Base-by-base conservation (phyloP, 306 rosid genomes). In the Astragalus membranaceus region DNA sequence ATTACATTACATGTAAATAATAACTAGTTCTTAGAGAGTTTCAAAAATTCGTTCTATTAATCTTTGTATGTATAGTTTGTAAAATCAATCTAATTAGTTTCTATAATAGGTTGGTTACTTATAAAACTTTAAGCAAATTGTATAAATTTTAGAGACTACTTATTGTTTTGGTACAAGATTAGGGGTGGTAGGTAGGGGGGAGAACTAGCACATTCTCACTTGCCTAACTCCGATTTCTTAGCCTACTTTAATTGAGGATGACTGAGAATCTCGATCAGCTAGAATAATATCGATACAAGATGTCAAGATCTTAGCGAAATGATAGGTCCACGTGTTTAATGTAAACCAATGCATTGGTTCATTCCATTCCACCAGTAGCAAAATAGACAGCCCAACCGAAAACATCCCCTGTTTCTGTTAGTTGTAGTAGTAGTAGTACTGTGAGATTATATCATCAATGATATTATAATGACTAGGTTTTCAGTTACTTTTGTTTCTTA, bases 351-450 rank as follows among this genome's bases (percentile, higher is more conserved):
- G 41, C 7, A 13, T 47, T 52, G 60, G 29, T 59, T 49, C 57
- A 63, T 57, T 64, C 54, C 93, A 71, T 82, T 50, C 80, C 76
- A 85, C 89, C 95, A 42, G 85, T 82, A 79, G 36, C 48, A 60
- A 69, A 76, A 77, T 88, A 39, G 98, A 88, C 95, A 76, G 15
- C 79, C 80, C 87, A 88, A 73, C 98, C 70, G 67, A 72, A 9
- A 8, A 41, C 10, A 41, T 41, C 46, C 12, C 46, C 46, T 10
- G 12, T 33, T 57, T 1, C 55, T 54, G 30, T 20, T 30, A 1
- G n/a, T n/a, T n/a, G n/a, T n/a, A n/a, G n/a, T n/a, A n/a, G n/a
- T n/a, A n/a, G n/a, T n/a, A n/a, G 59, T 51, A 67, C 75, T 75
- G n/a, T 55, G 67, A 62, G 73, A 78, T 79, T 77, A 73, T 37